Base-by-base conservation (phyloP, 2,329 filamentous ascomycete genomes). In the Neurospora crassa region DNA sequence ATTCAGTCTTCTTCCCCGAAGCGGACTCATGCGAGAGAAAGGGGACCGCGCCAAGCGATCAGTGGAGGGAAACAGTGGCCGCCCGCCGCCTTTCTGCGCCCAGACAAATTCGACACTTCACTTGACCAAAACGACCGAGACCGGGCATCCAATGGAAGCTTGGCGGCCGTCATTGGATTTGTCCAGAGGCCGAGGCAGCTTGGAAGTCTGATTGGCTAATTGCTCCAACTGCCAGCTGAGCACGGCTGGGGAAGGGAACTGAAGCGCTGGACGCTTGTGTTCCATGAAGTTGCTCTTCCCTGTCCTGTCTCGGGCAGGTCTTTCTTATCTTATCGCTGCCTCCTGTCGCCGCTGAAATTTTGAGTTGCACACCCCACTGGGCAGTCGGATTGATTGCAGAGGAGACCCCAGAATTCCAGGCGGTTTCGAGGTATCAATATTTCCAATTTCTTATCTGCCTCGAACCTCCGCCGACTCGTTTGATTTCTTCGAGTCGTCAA, bases 141-240 rank as follows among this genome's bases (percentile, higher is more conserved):
- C 40, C 41, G n/a, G n/a, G n/a, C n/a, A 45, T 70, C 70, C 68
- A 70, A 45, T 29, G 29, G 29, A 63, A 24, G 73, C 73, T 76
- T 74, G 73, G 74, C 71, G 70, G 71, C 72, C 71, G 73, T 74
- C 75, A 73, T 75, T 70, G 41, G 40, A 37, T 37, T 37, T 37
- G 34, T 37, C 29, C 29, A 29, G 29, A 29, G 29, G 29, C 29
- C 29, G 29, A 29, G 29, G 29, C 29, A 29, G 29, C 41, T 42
- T 42, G 41, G 41, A 20, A 34, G 20, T 29, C 10, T 69, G 70
- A 68, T 70, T 69, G 68, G 45, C 3, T 20, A 10, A 68, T 18
- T 3, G 18, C 6, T n/a, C 16, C 40, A 47, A 41, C 8, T 40
- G 59, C 63, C 45, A 67, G 72, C 69, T 63, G 67, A 63, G 53